Conservation (phyloP, 345 rosid species). For the Hibiscus tridactylites region DNA sequence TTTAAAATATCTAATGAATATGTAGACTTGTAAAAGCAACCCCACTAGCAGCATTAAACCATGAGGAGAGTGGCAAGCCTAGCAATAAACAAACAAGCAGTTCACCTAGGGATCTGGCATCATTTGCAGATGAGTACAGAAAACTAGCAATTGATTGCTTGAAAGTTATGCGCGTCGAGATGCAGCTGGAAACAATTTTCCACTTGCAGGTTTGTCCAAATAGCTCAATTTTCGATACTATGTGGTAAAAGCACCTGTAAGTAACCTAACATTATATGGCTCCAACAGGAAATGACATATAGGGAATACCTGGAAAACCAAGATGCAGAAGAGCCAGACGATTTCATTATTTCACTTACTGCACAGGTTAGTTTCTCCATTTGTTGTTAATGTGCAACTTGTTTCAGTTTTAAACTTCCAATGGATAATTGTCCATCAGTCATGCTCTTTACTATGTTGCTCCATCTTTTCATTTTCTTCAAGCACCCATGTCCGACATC, state of each 20-base stretch:
- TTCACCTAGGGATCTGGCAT: slow-evolving; percentile 48
- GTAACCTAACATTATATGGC: slow-evolving; percentile 22
- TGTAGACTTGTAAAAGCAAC: slow-evolving; percentile 68
- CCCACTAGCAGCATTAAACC: slow-evolving; percentile 39
- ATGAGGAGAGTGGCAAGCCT: slow-evolving; percentile 42
- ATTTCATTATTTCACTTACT: slow-evolving; percentile 82
- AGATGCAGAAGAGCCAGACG: slow-evolving; percentile 97
- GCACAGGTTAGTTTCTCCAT: slow-evolving; percentile 48
- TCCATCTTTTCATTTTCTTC: neutral
- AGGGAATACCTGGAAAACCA: slow-evolving; percentile 90
- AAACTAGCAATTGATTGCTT: slow-evolving; percentile 93
- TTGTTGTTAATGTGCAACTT: neutral
- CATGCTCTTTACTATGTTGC: neutral
- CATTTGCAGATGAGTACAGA: slow-evolving; percentile 88
- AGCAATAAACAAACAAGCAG: slow-evolving; percentile 29
- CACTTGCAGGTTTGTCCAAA: slow-evolving; percentile 73
- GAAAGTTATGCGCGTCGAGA: slow-evolving; percentile 91
- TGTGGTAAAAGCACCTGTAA: slow-evolving; percentile 13
- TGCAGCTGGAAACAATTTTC: slow-evolving; percentile 92
- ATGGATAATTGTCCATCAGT: neutral
- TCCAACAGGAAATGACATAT: slow-evolving; percentile 71
- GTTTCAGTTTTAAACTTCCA: neutral
- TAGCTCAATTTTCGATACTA: neutral
- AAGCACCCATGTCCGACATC: neutral
- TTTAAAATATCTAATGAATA: slow-evolving; percentile 1